These are phyloP conservation scores for Pyricularia pennisetigena DNA, from an alignment of 2,329 filamentous ascomycete species.

Conservation along the genomic window DNA sequence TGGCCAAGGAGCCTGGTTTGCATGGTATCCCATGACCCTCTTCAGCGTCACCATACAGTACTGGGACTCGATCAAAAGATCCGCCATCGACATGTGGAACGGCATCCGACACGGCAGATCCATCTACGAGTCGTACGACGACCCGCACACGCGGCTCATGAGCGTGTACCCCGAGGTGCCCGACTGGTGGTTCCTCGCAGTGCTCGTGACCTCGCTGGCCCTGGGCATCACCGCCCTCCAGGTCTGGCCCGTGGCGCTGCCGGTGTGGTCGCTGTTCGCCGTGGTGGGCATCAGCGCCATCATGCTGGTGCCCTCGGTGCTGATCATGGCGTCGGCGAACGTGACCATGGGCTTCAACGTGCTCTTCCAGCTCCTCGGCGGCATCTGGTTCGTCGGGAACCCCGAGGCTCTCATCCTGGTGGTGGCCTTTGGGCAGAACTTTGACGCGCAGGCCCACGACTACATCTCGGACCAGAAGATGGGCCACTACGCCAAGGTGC, in stretches of 20 bases:
- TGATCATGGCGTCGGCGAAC: conserved; percentile 31
- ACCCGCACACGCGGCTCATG: conserved; percentile 33
- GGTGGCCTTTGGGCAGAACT: conserved; percentile 2
- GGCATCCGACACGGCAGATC: conserved; percentile 26
- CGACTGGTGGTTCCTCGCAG: conserved; percentile 37
- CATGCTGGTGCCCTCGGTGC: conserved; percentile 29
- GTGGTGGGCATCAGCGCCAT: conserved; percentile 25
- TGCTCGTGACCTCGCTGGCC: conserved; percentile 21
- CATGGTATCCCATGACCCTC: conserved; percentile 5
- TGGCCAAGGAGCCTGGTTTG: conserved; percentile 3
- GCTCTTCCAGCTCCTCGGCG: conserved; percentile 30
- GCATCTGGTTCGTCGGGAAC: conserved; percentile 17
- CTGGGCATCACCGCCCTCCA: conserved; percentile 19
- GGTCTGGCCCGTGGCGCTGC: conserved; percentile 18
- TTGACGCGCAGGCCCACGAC: conserved; percentile 6
- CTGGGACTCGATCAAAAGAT: conserved; percentile 22
- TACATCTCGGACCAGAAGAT: conserved; percentile 9
- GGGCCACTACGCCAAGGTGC: conserved; percentile 8
- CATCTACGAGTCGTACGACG: conserved; percentile 31
- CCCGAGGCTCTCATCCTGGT: conserved; percentile 23
- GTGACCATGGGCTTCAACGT: conserved; percentile 28
- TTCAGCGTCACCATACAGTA: conserved; percentile 7
- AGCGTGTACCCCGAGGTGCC: conserved; percentile 33
- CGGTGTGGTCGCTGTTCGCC: conserved; percentile 17
- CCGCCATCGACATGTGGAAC: conserved; percentile 26